Evolutionary conservation across 2,329 filamentous ascomycete species (phyloP).

Genomic region (Pseudocercospora musae): DNA sequence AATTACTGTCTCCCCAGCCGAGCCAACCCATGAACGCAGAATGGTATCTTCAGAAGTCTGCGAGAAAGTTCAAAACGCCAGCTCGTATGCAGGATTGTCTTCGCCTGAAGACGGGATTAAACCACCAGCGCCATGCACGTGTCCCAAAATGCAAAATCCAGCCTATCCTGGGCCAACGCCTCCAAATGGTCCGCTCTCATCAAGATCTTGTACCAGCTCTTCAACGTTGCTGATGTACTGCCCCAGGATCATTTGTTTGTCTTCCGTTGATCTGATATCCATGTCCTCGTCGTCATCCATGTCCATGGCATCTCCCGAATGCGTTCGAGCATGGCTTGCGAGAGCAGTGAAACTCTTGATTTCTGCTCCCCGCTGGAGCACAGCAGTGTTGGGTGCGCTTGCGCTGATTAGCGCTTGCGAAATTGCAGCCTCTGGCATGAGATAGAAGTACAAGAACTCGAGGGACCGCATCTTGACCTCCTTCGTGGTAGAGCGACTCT

Average conservation of each 20-base stretch:
- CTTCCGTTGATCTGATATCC: conserved; percentile 64
- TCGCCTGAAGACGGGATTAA: background rate
- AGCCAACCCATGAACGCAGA: background rate
- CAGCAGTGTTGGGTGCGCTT: conserved; percentile 29
- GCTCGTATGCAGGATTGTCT: background rate
- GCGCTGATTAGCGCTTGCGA: conserved; percentile 16
- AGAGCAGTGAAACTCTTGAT: conserved; percentile 21
- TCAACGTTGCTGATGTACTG: conserved; percentile 78
- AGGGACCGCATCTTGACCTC: conserved; percentile 95
- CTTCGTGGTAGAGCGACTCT: conserved; percentile 76
- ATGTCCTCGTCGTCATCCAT: conserved; percentile 36
- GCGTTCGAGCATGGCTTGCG: conserved; percentile 29
- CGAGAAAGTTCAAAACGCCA: background rate
- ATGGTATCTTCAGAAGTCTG: background rate
- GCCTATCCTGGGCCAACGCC: background rate
- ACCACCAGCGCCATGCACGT: background rate
- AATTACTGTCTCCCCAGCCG: background rate
- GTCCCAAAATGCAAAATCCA: background rate
- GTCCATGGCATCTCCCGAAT: conserved; percentile 36
- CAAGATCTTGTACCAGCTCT: conserved; percentile 75
- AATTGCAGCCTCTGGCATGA: conserved; percentile 80
- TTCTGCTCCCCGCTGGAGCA: conserved; percentile 24
- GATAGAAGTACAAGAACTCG: conserved; percentile 97
- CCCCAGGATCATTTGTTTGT: conserved; percentile 77
- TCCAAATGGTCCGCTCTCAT: conserved; percentile 68